Evolutionary conservation across 352 stramenopile genomes (phyloP).

Genomic region (Pythium aristosporum): DNA sequence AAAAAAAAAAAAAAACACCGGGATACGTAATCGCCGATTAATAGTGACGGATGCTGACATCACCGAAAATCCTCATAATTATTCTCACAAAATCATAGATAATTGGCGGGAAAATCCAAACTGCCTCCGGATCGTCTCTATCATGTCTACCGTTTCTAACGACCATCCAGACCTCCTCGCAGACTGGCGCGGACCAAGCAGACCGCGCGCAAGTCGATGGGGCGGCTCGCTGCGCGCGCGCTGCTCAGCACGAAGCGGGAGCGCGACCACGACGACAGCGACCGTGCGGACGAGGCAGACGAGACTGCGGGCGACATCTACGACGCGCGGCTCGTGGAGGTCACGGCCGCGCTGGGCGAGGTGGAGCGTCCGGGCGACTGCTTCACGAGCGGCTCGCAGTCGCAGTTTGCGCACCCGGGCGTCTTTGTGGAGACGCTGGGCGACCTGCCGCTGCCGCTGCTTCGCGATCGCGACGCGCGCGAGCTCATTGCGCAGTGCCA

Average conservation of each 20-base stretch:
- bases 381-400: constrained; percentile 11
- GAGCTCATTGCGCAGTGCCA: constrained; percentile 5
- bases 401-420: constrained; percentile 16
- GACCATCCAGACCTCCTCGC: too few species aligned
- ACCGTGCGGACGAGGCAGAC: background rate
- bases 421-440: constrained; percentile 12
- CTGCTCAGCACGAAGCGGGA: background rate
- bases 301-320: constrained; percentile 2
- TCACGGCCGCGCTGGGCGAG: constrained; percentile 16
- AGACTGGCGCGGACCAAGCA: constrained; percentile 9
- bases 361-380: constrained; percentile 22
- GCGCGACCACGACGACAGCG: background rate
- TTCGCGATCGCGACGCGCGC: background rate
- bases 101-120: constrained; percentile 7
- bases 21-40: background rate
- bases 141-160: constrained; percentile 8
- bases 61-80: too few species aligned
- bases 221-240: too few species aligned
- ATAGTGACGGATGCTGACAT: too few species aligned
- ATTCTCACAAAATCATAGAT: background rate
- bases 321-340: constrained; percentile 19
- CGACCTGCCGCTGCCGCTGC: constrained; percentile 18
- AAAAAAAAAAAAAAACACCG: too few species aligned
- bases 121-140: background rate
- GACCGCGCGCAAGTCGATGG: constrained; percentile 9